Percentiles rank a stretch among this genome's conserved stretches.
phyloP scores from a whole-genome alignment of 371 early-diverging fungal species.

The Entomophthora muscae region DNA sequence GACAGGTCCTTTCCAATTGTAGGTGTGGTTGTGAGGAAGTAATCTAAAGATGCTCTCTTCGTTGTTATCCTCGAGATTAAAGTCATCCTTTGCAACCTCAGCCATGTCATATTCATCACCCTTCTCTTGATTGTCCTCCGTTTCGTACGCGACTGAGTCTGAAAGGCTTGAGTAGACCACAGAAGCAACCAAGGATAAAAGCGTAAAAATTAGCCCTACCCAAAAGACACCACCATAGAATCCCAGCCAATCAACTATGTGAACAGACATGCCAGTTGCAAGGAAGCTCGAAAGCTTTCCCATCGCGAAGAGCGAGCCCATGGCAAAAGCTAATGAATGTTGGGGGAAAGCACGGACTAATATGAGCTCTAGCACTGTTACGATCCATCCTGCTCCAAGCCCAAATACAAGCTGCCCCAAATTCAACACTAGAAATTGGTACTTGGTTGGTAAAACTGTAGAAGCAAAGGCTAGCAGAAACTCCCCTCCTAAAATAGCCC shows the following conservation, averaged over 20 bases:
- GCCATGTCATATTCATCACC: neutral
- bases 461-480: neutral
- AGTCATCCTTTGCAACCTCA: neutral
- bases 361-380: slow-evolving; percentile 2
- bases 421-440: neutral
- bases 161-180: neutral
- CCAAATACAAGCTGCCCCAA: slow-evolving; percentile 7
- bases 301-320: slow-evolving; percentile 6
- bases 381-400: slow-evolving; percentile 7
- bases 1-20: neutral
- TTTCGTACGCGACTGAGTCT: neutral
- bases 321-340: neutral
- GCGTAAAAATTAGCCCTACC: neutral
- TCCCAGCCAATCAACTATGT: neutral
- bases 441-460: neutral
- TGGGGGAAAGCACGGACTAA: neutral
- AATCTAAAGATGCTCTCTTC: neutral
- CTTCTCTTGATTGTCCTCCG: neutral
- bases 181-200: neutral
- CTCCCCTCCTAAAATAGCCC: neutral
- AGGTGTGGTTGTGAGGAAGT: neutral
- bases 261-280: neutral
- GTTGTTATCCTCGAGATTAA: neutral
- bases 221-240: slow-evolving; percentile 8
- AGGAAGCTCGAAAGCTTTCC: slow-evolving; percentile 4